Conservation (phyloP, 2,329 filamentous ascomycete species). For the Fusarium mexicanum region DNA sequence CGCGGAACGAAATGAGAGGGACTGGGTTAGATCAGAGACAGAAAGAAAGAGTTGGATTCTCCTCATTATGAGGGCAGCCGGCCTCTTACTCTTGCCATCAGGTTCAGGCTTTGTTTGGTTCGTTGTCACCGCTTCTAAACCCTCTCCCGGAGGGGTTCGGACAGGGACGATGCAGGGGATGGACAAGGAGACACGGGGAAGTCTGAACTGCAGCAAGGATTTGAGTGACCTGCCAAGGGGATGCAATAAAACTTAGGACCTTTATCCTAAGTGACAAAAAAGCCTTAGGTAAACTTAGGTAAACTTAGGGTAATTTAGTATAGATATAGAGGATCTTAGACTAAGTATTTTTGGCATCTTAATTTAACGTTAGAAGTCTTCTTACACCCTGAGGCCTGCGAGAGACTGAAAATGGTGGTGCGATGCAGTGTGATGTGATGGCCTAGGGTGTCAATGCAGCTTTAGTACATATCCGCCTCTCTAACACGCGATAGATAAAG, state of each 20-base stretch:
- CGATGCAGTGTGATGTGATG: constrained; percentile 8
- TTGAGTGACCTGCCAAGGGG: background rate
- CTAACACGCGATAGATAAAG: background rate
- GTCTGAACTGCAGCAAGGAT: constrained; percentile 8
- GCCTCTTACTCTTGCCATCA: constrained; percentile 11
- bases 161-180: constrained; percentile 40
- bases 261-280: too few species aligned
- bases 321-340: too few species aligned
- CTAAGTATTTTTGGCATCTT: too few species aligned
- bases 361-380: too few species aligned
- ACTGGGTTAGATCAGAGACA: background rate
- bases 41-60: background rate
- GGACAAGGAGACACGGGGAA: constrained; percentile 32
- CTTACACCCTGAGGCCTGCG: too few species aligned
- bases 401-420: background rate
- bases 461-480: background rate
- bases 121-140: constrained; percentile 38
- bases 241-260: too few species aligned
- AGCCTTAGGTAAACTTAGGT: too few species aligned
- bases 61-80: background rate
- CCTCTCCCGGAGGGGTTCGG: constrained; percentile 25
- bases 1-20: background rate
- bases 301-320: too few species aligned
- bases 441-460: background rate
- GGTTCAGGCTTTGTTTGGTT: constrained; percentile 19